These are phyloP conservation scores for Trichoderma atroviride DNA, from an alignment of 2,329 filamentous ascomycete species.

Conservation along the genomic window DNA sequence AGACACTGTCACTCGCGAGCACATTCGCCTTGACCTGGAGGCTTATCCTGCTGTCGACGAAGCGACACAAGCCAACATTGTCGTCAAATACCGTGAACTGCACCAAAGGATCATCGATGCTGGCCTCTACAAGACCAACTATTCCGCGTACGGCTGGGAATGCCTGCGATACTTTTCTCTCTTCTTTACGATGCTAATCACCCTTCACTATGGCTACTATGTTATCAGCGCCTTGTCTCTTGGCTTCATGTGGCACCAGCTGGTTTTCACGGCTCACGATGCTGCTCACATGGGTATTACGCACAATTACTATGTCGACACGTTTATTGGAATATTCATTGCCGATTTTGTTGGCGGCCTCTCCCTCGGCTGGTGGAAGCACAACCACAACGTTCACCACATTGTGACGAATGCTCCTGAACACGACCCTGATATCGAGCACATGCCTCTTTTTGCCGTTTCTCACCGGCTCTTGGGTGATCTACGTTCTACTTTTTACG, in stretches of 20 bases:
- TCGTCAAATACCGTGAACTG: conserved; percentile 57
- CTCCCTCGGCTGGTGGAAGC: conserved; percentile 71
- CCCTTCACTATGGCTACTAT: conserved; percentile 57
- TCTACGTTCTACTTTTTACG: conserved; percentile 67
- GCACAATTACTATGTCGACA: conserved; percentile 59
- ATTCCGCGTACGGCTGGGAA: conserved; percentile 62
- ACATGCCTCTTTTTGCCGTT: conserved; percentile 70
- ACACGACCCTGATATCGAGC: conserved; percentile 64
- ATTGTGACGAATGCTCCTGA: conserved; percentile 66
- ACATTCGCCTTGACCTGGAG: conserved; percentile 67
- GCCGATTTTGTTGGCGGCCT: conserved; percentile 68
- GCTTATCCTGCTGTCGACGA: conserved; percentile 77
- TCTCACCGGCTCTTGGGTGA: conserved; percentile 66
- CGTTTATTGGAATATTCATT: conserved; percentile 63
- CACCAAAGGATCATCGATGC: conserved; percentile 57
- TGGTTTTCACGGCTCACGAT: conserved; percentile 70
- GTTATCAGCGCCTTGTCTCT: conserved; percentile 59
- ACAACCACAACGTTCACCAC: conserved; percentile 69
- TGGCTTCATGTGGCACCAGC: conserved; percentile 58
- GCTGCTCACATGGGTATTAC: conserved; percentile 67
- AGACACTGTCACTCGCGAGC: conserved; percentile 71
- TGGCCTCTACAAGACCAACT: conserved; percentile 62
- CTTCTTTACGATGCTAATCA: conserved; percentile 51
- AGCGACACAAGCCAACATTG: conserved; percentile 45
- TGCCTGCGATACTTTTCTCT: conserved; percentile 55